Conservation (phyloP, 1,139 yeast genomes). For the Saccharomyces hybrid region DNA sequence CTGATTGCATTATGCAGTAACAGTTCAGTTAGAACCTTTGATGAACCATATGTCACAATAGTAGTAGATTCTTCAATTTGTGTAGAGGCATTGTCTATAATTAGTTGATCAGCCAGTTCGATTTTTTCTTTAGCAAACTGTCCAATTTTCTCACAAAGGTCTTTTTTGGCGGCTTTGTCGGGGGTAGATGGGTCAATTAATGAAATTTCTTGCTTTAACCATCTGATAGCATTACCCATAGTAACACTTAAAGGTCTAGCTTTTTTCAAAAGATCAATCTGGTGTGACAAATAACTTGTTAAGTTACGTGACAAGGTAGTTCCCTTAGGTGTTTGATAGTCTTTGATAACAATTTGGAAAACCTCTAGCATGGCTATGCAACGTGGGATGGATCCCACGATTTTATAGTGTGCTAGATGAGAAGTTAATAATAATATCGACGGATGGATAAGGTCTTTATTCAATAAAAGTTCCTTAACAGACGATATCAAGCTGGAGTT, state of each 20-base stretch:
- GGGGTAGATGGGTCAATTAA: conserved; percentile 43
- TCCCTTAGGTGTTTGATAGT: conserved; percentile 78
- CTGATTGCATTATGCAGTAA: conserved; percentile 62
- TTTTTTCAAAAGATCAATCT: conserved; percentile 83
- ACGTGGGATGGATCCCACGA: conserved; percentile 85
- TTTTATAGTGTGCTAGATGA: conserved; percentile 71
- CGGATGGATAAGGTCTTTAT: conserved; percentile 68
- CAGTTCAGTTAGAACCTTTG: conserved; percentile 72
- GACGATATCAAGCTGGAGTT: conserved; percentile 24
- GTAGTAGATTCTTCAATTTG: conserved; percentile 75
- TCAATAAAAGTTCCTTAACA: conserved; percentile 28
- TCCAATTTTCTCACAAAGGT: conserved; percentile 61
- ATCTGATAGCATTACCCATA: conserved; percentile 96
- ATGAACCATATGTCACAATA: conserved; percentile 80
- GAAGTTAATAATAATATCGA: conserved; percentile 70
- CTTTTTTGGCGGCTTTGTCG: conserved; percentile 67
- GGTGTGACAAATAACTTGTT: conserved; percentile 85
- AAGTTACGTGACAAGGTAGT: conserved; percentile 82
- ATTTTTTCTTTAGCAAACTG: conserved; percentile 78
- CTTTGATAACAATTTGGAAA: conserved; percentile 70
- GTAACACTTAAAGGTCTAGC: conserved; percentile 88
- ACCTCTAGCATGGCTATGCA: conserved; percentile 80
- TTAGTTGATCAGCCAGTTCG: conserved; percentile 74
- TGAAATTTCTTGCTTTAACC: conserved; percentile 92
- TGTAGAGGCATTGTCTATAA: conserved; percentile 69